A percentile compares a stretch with the other conserved stretches of the same genome.
These are phyloP conservation scores for Breviolum minutum DNA, from an alignment of 73 alveolate genomes.

Conservation along the genomic window DNA sequence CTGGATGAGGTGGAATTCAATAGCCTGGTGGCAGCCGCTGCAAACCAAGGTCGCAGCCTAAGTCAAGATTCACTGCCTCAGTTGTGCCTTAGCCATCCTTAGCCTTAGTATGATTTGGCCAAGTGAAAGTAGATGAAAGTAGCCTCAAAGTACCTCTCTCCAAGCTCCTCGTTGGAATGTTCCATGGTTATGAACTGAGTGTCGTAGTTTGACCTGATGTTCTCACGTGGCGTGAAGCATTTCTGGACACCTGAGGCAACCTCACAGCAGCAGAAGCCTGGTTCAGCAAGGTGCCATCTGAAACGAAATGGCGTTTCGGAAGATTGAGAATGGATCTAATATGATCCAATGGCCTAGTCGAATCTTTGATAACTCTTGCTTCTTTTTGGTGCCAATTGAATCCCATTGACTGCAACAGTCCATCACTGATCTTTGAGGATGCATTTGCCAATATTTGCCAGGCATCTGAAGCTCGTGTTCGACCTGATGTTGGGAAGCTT, in stretches of 20 bases:
- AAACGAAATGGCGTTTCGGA: neutral
- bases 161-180: too few relatives aligned
- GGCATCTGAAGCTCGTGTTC: slow-evolving; percentile 19
- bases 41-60: slow-evolving; percentile 26
- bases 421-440: neutral
- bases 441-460: neutral
- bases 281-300: neutral
- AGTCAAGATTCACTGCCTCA: too few relatives aligned
- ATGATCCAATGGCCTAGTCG: too few relatives aligned
- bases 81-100: too few relatives aligned
- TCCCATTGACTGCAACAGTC: neutral
- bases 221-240: too few relatives aligned
- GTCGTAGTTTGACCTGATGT: too few relatives aligned
- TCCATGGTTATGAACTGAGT: too few relatives aligned
- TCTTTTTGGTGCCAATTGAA: too few relatives aligned
- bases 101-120: too few relatives aligned
- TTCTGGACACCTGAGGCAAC: neutral
- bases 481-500: slow-evolving; percentile 30
- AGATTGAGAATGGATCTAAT: neutral
- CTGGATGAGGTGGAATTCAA: slow-evolving; percentile 68
- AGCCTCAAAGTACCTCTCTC: too few relatives aligned
- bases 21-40: slow-evolving; percentile 14
- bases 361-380: too few relatives aligned
- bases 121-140: too few relatives aligned
- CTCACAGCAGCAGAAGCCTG: slow-evolving; percentile 75